Conservation (phyloP, 352 stramenopile species). For the Phytophthora cactorum region DNA sequence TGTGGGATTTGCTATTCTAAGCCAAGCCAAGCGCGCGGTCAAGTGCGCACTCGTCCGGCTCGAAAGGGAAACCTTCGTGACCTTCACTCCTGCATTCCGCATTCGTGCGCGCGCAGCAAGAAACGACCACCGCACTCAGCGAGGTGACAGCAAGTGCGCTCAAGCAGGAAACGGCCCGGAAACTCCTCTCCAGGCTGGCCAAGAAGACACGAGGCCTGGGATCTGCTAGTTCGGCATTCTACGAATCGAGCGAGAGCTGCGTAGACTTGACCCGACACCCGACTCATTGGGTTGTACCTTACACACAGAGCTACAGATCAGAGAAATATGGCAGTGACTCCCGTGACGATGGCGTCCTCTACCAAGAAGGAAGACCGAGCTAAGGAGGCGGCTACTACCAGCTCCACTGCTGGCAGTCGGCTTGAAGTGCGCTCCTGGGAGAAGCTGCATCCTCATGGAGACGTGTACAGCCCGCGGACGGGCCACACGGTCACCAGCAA, state of each 20-base stretch:
- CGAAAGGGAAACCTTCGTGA: constrained; percentile 36
- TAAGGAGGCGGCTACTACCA: constrained; percentile 8
- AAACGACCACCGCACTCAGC: constrained; percentile 34
- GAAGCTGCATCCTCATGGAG: constrained; percentile 74
- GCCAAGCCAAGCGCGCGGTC: constrained; percentile 9
- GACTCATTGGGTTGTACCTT: constrained; percentile 29
- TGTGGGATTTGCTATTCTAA: constrained; percentile 39
- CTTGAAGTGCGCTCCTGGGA: constrained; percentile 82
- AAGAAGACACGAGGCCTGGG: constrained; percentile 19
- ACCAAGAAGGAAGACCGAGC: constrained; percentile 18
- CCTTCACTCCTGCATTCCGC: constrained; percentile 42
- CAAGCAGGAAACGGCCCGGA: constrained; percentile 31
- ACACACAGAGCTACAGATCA: neutral
- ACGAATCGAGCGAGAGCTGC: constrained; percentile 43
- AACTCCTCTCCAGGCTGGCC: constrained; percentile 20
- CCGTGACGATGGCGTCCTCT: constrained; percentile 10
- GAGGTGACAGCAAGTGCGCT: constrained; percentile 27
- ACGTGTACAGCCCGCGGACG: constrained; percentile 85
- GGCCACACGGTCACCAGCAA: constrained; percentile 86
- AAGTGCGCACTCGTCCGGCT: constrained; percentile 30
- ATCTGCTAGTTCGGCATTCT: constrained; percentile 34
- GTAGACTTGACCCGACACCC: constrained; percentile 40
- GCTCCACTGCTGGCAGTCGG: constrained; percentile 24
- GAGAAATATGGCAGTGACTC: constrained; percentile 29
- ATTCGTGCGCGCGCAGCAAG: constrained; percentile 19